These are phyloP conservation scores for Cordyceps tenuipes DNA, from an alignment of 2,329 filamentous ascomycete genomes.

Conservation along the genomic window DNA sequence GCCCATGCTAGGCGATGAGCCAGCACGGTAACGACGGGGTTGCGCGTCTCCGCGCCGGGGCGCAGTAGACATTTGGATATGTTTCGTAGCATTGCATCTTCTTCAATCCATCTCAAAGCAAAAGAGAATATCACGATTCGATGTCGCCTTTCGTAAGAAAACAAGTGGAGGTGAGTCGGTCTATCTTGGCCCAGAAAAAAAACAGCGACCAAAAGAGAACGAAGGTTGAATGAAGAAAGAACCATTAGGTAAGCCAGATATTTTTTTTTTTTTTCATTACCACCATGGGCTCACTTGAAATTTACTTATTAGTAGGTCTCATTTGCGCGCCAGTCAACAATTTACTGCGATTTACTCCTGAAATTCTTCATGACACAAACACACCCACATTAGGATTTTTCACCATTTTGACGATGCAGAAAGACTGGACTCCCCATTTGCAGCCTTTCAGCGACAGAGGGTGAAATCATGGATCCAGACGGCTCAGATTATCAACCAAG, in stretches of 20 bases:
- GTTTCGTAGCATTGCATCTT: slow-evolving; percentile 31
- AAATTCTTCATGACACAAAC: not conserved
- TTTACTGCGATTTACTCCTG: not conserved
- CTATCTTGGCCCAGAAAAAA: not conserved
- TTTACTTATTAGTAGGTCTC: not conserved
- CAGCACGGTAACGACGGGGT: slow-evolving; percentile 6
- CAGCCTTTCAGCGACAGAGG: slow-evolving; percentile 7
- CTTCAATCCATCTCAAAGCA: slow-evolving; percentile 1
- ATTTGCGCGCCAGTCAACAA: not conserved
- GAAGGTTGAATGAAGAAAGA: not conserved
- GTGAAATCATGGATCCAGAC: slow-evolving; percentile 7
- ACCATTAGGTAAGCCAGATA: slow-evolving; percentile 5
- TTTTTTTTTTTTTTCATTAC: not conserved
- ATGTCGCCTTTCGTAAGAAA: not conserved
- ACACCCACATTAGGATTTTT: not conserved
- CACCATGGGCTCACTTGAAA: not conserved
- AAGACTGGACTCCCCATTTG: not conserved
- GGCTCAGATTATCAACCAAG: slow-evolving; percentile 3
- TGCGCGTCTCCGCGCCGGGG: slow-evolving; percentile 12
- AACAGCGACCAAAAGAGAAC: not conserved
- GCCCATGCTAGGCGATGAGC: slow-evolving; percentile 7
- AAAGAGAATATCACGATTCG: not conserved
- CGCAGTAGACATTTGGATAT: slow-evolving; percentile 21
- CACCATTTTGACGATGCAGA: slow-evolving; percentile 3
- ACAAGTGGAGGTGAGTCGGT: not conserved